Evolutionary conservation across 306 rosid genomes (phyloP), one percentile per base, ranked within the genome.

Genomic region (Pachyrhizus erosus): DNA sequence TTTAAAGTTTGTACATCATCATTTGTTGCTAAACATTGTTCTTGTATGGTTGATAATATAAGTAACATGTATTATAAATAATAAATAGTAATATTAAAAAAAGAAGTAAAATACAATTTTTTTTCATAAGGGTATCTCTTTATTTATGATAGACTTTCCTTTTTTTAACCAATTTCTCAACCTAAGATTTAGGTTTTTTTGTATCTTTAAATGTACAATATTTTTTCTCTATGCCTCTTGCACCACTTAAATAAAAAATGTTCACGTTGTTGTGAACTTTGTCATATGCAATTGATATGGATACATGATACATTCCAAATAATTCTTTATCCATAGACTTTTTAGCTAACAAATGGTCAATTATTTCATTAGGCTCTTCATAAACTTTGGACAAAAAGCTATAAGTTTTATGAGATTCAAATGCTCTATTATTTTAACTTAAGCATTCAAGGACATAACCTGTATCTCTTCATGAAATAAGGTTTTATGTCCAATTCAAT

Each of bases 321-420:
- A 45, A 60, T 24, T 60, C 58, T 60, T 4, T 18, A 17, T 15
- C 71, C 12, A 15, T 48, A n/a, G 4, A 42, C 72, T 5, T 76
- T 76, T 60, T 76, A 17, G 31, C 46, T 31, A 61, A 76, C 80
- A 75, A 57, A 14, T 55, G 4, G 13, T 55, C 13, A 55, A 55
- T 55, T 20, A 55, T 18, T 55, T 20, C 2, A 4, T 55, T 55
- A 29, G 29, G 21, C 27, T 21, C 62, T 9, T 55, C 29, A 55
- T 55, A 55, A 20, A 55, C 4, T 9, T 55, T 55, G 62, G 3
- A 55, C 15, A 55, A 8, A 21, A 55, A 55, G 29, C 14, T 55
- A 1, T 9, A 21, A 27, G 31, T 27, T 0, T 55, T 13, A 55
- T 55, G 26, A 55, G 62, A 55, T 55, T 55, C 4, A 18, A 3